Base-by-base conservation (phyloP, 176 grass and related monocot species). In the Triticum timopheevii region DNA sequence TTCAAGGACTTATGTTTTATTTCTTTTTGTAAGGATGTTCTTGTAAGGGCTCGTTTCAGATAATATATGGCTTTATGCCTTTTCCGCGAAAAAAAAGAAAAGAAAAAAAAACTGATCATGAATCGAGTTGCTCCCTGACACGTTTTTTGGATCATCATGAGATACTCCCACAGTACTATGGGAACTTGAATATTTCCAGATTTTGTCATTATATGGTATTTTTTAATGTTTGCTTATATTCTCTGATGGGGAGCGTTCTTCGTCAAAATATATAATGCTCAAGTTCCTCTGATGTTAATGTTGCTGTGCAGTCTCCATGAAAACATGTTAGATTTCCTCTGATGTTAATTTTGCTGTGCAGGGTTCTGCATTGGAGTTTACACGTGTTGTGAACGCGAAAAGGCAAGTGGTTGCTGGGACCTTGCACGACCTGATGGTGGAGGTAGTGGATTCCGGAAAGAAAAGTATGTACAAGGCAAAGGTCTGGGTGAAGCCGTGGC, bases 401-500 rank as follows among this genome's bases (percentile, higher is more conserved):
- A 81, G 92, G 74, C 96, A 95, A 69, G 91, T 98, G 12, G 96
- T 98, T 78, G 67, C 91, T 11, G 96, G 96, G 28, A 95, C 83
- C 19, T 38, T 98, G 80, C 88, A 94, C 2, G 84, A 98, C 59
- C 84, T 98, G 79, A 86, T 89, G 19, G 12, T 95, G 69, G 96
- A 95, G 90, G 96, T 80, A 74, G 86, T 92, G 72, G 96, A 98
- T 30, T 86, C 81, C 34, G 96, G 96, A 47, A 93, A 94, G 73
- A 98, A 95, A 88, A 92, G 72, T 65, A 35, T 98, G 45, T 98
- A 93, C 66, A 94, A 81, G 27, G 96, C 96, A 38, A 98, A 98
- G 84, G 96, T 98, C 17, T 98, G 91, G 96, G 96, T 95, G 73
- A 98, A 98, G 69, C 96, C 90, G 7, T 98, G 96, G 93, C 80